These are phyloP conservation scores for Russula griseocarnosa DNA, from an alignment of 768 basidiomycete genomes.

Conservation along the genomic window DNA sequence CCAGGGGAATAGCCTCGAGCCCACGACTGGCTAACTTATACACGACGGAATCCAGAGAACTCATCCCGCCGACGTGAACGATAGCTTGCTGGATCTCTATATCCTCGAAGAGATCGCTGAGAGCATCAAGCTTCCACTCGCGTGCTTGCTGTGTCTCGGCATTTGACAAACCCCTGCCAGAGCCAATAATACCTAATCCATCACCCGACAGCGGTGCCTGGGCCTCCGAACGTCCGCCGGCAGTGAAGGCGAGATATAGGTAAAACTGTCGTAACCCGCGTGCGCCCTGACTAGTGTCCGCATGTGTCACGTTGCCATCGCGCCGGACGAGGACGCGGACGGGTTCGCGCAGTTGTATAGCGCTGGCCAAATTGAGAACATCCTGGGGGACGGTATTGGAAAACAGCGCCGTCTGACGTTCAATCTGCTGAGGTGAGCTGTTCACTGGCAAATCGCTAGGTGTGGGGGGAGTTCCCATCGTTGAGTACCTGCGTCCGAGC, in stretches of 20 bases:
- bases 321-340: conserved; percentile 96
- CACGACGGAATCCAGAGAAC: conserved; percentile 79
- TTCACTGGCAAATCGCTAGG: conserved; percentile 38
- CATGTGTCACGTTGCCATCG: conserved; percentile 73
- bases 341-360: conserved; percentile 91
- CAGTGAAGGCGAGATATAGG: conserved; percentile 92
- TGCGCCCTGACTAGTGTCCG: conserved; percentile 66
- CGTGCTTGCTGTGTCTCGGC: conserved; percentile 82
- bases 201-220: conserved; percentile 42
- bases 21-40: conserved; percentile 85
- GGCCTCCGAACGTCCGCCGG: conserved; percentile 67
- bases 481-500: conserved; percentile 54
- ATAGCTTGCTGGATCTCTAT: conserved; percentile 75
- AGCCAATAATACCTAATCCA: conserved; percentile 87
- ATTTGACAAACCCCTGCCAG: conserved; percentile 76
- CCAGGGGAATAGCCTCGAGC: conserved; percentile 83
- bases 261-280: conserved; percentile 93
- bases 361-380: conserved; percentile 90
- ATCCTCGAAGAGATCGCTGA: conserved; percentile 87
- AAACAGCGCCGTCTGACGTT: conserved; percentile 91
- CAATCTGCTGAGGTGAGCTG: conserved; percentile 44
- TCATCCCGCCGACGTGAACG: conserved; percentile 86
- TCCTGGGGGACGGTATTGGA: conserved; percentile 98
- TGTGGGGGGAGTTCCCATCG: conserved; percentile 47
- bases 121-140: conserved; percentile 93